Evolutionary conservation across 1,139 yeast genomes (phyloP).

Genomic region (Debaryomyces fabryi): DNA sequence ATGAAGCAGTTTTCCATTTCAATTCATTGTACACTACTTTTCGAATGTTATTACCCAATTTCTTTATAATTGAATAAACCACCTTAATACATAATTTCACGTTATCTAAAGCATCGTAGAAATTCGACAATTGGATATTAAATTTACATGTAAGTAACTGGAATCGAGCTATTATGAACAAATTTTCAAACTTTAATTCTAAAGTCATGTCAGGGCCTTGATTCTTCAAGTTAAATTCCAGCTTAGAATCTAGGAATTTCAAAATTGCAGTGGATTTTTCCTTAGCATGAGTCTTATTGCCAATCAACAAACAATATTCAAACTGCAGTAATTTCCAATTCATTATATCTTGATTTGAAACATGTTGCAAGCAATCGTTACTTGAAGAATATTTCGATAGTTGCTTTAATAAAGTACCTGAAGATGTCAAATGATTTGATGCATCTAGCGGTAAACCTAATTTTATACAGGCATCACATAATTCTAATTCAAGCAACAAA

Average conservation of each 20-base stretch:
- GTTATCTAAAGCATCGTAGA: constrained; percentile 29
- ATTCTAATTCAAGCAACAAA: constrained; percentile 17
- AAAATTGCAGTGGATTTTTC: constrained; percentile 27
- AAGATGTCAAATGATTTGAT: constrained; percentile 17
- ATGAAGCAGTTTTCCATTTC: constrained; percentile 38
- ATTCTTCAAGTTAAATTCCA: constrained; percentile 31
- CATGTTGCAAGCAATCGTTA: neutral
- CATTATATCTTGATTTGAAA: constrained; percentile 19
- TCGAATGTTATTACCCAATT: constrained; percentile 28
- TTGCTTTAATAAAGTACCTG: constrained; percentile 21
- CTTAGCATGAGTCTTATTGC: constrained; percentile 20
- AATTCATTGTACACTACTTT: constrained; percentile 25
- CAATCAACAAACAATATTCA: constrained; percentile 22
- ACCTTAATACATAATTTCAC: constrained; percentile 44
- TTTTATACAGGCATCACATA: constrained; percentile 18
- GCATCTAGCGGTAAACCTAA: constrained; percentile 16
- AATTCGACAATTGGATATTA: constrained; percentile 18
- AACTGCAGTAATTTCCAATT: constrained; percentile 38
- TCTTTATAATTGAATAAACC: constrained; percentile 43
- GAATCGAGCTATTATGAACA: constrained; percentile 40
- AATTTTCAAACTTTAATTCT: constrained; percentile 31
- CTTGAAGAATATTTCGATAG: neutral
- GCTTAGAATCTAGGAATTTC: constrained; percentile 28
- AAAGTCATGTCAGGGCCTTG: constrained; percentile 18
- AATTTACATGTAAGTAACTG: constrained; percentile 33